Percentiles rank a stretch among this genome's conserved stretches.
Conservation (phyloP, 192 early-diverging fungal genomes). For the Glomus cerebriforme region DNA sequence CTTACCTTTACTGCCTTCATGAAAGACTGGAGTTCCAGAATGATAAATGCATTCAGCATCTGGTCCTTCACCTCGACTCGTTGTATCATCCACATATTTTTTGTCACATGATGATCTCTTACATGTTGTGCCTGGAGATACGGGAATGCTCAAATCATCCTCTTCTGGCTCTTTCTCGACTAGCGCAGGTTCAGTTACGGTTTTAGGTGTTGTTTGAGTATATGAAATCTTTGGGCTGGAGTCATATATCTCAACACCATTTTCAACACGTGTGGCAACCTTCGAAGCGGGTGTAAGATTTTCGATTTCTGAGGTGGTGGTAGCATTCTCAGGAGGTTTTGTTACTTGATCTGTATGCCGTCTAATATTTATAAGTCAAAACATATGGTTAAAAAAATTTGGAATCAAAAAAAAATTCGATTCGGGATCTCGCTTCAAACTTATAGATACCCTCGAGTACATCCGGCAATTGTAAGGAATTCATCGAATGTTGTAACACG, state of each 20-base stretch:
- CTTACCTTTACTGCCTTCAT: slow-evolving; percentile 90
- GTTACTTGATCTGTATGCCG: slow-evolving; percentile 55
- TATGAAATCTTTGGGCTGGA: slow-evolving; percentile 32
- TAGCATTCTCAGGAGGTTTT: slow-evolving; percentile 31
- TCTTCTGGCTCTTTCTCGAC: slow-evolving; percentile 69
- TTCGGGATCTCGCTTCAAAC: not conserved
- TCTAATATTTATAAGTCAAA: slow-evolving; percentile 47
- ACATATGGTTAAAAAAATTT: not conserved
- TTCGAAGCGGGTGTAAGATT: slow-evolving; percentile 7
- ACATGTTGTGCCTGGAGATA: slow-evolving; percentile 77
- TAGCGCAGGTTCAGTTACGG: slow-evolving; percentile 42
- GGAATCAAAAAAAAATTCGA: not conserved
- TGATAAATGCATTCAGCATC: slow-evolving; percentile 82
- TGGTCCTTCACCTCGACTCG: slow-evolving; percentile 49
- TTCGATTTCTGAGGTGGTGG: slow-evolving; percentile 36
- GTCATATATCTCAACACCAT: slow-evolving; percentile 45
- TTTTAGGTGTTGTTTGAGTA: slow-evolving; percentile 34
- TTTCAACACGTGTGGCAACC: slow-evolving; percentile 14
- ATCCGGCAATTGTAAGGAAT: slow-evolving; percentile 88
- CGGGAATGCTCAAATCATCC: slow-evolving; percentile 74
- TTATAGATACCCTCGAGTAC: slow-evolving; percentile 47
- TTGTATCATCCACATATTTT: slow-evolving; percentile 61
- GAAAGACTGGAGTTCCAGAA: slow-evolving; percentile 89
- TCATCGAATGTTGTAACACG: slow-evolving; percentile 90
- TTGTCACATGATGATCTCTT: slow-evolving; percentile 80